These are phyloP conservation scores for Lycium ferocissimum DNA, from an alignment of 257 asterid species.

Conservation along the genomic window DNA sequence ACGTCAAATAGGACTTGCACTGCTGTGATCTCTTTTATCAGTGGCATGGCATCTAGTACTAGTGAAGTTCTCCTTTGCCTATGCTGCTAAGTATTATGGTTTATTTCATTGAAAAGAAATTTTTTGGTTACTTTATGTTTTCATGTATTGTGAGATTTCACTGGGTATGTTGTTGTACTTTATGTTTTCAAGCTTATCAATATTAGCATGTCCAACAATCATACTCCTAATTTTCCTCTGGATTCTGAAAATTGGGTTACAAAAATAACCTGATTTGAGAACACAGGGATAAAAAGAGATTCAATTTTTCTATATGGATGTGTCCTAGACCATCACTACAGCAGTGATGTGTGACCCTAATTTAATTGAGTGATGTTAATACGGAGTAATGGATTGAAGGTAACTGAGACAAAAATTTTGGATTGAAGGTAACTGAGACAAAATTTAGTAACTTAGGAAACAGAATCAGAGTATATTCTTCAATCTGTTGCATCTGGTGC, in stretches of 20 bases:
- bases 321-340: slow-evolving; percentile 9
- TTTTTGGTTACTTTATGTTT: not conserved
- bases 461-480: not conserved
- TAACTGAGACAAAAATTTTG: not conserved
- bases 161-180: not conserved
- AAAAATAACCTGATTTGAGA: not conserved
- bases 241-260: not conserved
- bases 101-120: not conserved
- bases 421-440: not conserved
- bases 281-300: not conserved
- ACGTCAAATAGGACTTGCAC: slow-evolving; percentile 12
- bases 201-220: not conserved
- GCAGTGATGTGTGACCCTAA: not conserved
- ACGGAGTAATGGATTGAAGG: not conserved
- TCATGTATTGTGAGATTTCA: too few species aligned
- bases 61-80: not conserved
- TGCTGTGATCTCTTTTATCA: not conserved
- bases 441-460: not conserved
- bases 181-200: not conserved
- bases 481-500: slow-evolving; percentile 1
- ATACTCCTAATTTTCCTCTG: not conserved
- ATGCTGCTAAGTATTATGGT: not conserved
- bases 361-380: not conserved
- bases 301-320: not conserved
- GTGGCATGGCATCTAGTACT: not conserved